Evolutionary conservation across 441 rosid species (phyloP).

Genomic region (Omphalea diandra): DNA sequence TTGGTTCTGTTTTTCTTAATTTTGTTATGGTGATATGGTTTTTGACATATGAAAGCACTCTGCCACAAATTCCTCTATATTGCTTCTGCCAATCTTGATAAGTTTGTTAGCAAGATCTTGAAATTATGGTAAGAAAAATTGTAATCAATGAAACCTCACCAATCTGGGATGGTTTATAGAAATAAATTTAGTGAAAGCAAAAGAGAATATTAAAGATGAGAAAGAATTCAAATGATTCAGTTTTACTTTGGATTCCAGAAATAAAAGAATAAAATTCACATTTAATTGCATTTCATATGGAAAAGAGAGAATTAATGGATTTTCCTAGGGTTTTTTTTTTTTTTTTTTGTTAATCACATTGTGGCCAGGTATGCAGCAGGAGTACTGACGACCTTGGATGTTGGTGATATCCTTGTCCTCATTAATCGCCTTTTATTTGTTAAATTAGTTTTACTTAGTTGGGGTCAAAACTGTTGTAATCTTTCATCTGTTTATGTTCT

Average conservation of each 20-base stretch:
- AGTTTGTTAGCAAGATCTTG: neutral
- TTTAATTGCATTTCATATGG: neutral
- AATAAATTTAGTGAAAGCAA: neutral
- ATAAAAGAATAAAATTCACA: no score
- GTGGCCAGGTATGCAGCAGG: neutral
- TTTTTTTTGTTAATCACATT: neutral
- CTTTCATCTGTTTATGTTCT: neutral
- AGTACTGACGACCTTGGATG: neutral
- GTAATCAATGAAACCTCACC: neutral
- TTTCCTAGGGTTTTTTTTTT: no score
- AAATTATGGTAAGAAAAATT: neutral
- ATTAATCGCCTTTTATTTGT: neutral
- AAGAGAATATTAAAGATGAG: neutral
- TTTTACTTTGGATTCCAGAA: neutral
- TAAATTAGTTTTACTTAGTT: neutral
- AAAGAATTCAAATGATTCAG: neutral
- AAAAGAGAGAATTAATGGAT: neutral
- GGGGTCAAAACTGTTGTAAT: neutral
- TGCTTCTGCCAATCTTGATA: neutral
- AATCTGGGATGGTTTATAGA: neutral
- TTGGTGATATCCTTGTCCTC: neutral
- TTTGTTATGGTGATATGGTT: neutral
- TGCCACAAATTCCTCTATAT: neutral
- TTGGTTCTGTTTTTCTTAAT: neutral
- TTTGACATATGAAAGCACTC: neutral